These are phyloP conservation scores for Fusarium siculi DNA, from an alignment of 2,329 filamentous ascomycete genomes.

Conservation along the genomic window DNA sequence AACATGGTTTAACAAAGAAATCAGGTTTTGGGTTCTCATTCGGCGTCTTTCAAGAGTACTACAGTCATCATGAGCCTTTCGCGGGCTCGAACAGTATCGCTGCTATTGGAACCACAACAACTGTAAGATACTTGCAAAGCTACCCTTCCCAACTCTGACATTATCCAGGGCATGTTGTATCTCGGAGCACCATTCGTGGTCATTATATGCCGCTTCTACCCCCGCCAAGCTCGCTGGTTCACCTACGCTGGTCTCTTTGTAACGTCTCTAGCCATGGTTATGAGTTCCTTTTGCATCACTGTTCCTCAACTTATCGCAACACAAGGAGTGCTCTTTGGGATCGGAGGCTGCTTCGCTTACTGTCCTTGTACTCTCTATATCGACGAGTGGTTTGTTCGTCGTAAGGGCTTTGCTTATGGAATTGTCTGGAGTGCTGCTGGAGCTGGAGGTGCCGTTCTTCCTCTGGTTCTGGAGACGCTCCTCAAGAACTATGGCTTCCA, in stretches of 20 bases:
- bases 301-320: conserved; percentile 63
- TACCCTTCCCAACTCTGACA: not conserved
- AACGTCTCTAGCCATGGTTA: conserved; percentile 58
- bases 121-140: conserved; percentile 38
- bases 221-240: conserved; percentile 50
- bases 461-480: conserved; percentile 59
- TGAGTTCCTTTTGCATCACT: conserved; percentile 59
- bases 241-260: conserved; percentile 55
- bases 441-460: conserved; percentile 57
- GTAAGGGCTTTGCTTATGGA: conserved; percentile 60
- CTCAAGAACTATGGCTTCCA: conserved; percentile 56
- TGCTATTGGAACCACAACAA: conserved; percentile 67
- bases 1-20: not conserved
- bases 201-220: conserved; percentile 54
- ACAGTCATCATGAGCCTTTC: conserved; percentile 67
- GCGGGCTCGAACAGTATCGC: conserved; percentile 61
- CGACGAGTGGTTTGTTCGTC: conserved; percentile 64
- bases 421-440: conserved; percentile 57
- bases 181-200: conserved; percentile 59
- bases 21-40: conserved; percentile 72
- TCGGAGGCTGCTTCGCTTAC: conserved; percentile 64
- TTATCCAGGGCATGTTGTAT: conserved; percentile 48
- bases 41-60: conserved; percentile 75
- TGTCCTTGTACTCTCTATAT: conserved; percentile 64
- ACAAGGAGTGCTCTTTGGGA: conserved; percentile 66